phyloP scores from a whole-genome alignment of 805 yeast genomes.

The Saccharomycopsis microspora region DNA sequence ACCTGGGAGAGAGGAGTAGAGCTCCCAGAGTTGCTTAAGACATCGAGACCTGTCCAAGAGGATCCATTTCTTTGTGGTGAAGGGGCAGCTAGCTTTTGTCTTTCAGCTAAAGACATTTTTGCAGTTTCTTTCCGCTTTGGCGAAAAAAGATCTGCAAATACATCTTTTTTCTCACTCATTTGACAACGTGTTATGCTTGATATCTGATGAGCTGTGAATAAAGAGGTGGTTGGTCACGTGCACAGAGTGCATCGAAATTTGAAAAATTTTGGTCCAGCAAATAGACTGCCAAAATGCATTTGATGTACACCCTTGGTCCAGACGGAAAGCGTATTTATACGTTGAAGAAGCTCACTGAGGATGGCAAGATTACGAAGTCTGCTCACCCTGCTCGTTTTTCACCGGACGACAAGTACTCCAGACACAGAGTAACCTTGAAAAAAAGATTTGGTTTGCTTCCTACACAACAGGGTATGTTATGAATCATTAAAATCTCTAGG shows the following conservation, averaged over 20 bases:
- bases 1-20: too few species aligned
- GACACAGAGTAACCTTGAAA: constrained; percentile 97
- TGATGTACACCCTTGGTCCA: constrained; percentile 92
- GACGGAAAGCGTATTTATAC: constrained; percentile 97
- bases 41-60: not conserved
- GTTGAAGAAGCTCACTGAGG: constrained; percentile 64
- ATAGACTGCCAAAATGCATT: constrained; percentile 63
- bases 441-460: constrained; percentile 87
- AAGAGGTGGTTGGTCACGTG: too few species aligned
- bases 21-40: too few species aligned
- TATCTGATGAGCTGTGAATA: too few species aligned
- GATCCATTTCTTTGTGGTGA: not conserved
- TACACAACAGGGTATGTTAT: constrained; percentile 42
- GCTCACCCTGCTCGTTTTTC: constrained; percentile 99
- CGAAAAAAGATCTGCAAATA: constrained; percentile 16
- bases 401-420: constrained; percentile 98
- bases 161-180: constrained; percentile 6
- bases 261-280: not conserved
- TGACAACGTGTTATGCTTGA: too few species aligned
- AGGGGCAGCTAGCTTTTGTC: constrained; percentile 6
- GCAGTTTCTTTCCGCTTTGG: constrained; percentile 11
- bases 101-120: constrained; percentile 11
- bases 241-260: not conserved
- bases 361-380: constrained; percentile 93
- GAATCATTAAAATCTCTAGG: too few species aligned